Percentiles rank a stretch among this genome's conserved stretches.
Conservation (phyloP, 2,329 filamentous ascomycete genomes). For the Septoria petroselini region DNA sequence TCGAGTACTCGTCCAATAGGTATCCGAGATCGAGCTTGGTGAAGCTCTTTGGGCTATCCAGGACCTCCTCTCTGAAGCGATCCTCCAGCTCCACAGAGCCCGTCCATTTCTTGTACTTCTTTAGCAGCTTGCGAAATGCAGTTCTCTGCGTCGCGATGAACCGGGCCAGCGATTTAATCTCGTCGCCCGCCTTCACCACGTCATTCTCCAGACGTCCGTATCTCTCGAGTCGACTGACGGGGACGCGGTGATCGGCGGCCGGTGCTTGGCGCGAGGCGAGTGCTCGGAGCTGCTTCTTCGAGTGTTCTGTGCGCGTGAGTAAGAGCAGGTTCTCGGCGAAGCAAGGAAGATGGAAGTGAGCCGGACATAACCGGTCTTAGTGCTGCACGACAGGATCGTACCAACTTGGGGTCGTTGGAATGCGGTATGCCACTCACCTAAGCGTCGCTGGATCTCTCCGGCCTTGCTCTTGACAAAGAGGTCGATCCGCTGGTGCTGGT, state of each 20-base stretch:
- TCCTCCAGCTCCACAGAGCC: constrained; percentile 63
- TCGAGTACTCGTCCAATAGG: constrained; percentile 49
- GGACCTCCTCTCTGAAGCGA: constrained; percentile 65
- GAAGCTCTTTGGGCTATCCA: constrained; percentile 67
- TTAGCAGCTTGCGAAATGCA: constrained; percentile 77
- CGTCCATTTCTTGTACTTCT: constrained; percentile 89
- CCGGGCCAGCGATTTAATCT: constrained; percentile 66
- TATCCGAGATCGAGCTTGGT: constrained; percentile 62
- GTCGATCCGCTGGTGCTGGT: constrained; percentile 72
- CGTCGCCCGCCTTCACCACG: constrained; percentile 61
- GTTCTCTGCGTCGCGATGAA: constrained; percentile 72
- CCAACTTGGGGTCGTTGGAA: no score
- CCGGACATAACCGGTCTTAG: constrained; percentile 13
- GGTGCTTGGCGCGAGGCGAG: constrained; percentile 25
- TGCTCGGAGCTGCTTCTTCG: constrained; percentile 32
- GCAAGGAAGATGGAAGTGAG: no score
- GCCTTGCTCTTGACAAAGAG: constrained; percentile 78
- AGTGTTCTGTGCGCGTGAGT: constrained; percentile 27
- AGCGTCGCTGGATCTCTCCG: constrained; percentile 68
- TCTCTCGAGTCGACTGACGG: constrained; percentile 48
- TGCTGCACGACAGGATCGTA: constrained; percentile 4
- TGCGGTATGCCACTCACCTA: constrained; percentile 52
- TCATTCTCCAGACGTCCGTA: constrained; percentile 53
- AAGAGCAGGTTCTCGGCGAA: neutral
- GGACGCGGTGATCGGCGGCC: constrained; percentile 37